These are phyloP conservation scores for Centella asiatica DNA, from an alignment of 129 eudicot genomes.

Conservation along the genomic window DNA sequence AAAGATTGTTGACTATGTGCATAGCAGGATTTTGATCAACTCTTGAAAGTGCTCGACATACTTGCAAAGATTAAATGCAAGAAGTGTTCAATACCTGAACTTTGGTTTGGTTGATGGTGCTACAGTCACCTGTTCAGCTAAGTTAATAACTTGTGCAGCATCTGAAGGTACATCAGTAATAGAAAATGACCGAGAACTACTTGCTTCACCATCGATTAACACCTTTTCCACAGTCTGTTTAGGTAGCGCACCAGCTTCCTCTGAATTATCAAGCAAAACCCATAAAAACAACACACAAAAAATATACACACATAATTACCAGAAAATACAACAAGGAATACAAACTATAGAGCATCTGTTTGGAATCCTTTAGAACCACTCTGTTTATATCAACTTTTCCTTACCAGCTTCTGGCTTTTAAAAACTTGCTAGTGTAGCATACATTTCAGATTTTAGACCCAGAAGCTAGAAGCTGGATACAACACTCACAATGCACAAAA, in stretches of 20 bases:
- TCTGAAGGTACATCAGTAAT: constrained; percentile 16
- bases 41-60: too few relatives aligned
- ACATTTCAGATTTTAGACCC: too few relatives aligned
- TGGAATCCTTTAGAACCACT: too few relatives aligned
- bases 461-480: too few relatives aligned
- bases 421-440: too few relatives aligned
- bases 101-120: constrained; percentile 25
- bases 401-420: too few relatives aligned
- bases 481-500: too few relatives aligned
- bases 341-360: background rate
- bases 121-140: constrained; percentile 9
- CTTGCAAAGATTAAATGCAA: background rate
- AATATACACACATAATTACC: background rate
- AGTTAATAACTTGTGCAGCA: constrained; percentile 12
- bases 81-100: constrained; percentile 32
- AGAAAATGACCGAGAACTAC: background rate
- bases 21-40: too few relatives aligned
- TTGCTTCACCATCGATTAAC: background rate
- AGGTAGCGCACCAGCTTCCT: constrained; percentile 32
- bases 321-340: background rate
- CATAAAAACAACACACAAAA: background rate
- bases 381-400: too few relatives aligned
- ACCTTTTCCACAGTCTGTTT: constrained; percentile 10
- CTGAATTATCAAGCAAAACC: constrained; percentile 16
- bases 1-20: too few relatives aligned